phyloP scores from a whole-genome alignment of 2,329 filamentous ascomycete genomes.

The Claviceps sp. region DNA sequence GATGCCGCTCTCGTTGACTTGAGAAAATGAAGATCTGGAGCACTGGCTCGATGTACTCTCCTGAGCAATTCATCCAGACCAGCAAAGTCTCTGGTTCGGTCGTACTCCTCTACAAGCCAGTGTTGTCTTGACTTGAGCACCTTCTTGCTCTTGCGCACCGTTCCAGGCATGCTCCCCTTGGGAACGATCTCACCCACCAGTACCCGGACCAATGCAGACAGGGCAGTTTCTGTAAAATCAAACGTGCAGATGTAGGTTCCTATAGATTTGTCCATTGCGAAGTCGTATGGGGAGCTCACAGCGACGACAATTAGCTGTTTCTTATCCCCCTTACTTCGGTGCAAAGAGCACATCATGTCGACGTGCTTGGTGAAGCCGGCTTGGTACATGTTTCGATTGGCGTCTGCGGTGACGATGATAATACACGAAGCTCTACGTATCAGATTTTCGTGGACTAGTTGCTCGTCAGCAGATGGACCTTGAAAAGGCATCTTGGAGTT shows the following conservation, averaged over 20 bases:
- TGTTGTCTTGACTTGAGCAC: slow-evolving; percentile 80
- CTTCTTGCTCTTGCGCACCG: slow-evolving; percentile 76
- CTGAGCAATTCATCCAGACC: slow-evolving; percentile 65
- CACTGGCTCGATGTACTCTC: slow-evolving; percentile 51
- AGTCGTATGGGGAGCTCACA: slow-evolving; percentile 92
- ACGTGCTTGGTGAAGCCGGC: slow-evolving; percentile 93
- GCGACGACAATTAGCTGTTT: slow-evolving; percentile 85
- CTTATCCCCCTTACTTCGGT: slow-evolving; percentile 62
- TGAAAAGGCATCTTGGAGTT: neutral
- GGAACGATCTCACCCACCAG: slow-evolving; percentile 63
- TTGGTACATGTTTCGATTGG: slow-evolving; percentile 87
- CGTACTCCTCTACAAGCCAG: slow-evolving; percentile 87
- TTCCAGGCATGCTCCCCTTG: slow-evolving; percentile 51
- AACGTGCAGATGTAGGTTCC: slow-evolving; percentile 92
- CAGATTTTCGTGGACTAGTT: slow-evolving; percentile 69
- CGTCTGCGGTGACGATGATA: slow-evolving; percentile 84
- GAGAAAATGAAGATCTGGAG: slow-evolving; percentile 56
- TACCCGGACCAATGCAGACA: slow-evolving; percentile 71
- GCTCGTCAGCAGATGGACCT: slow-evolving; percentile 5
- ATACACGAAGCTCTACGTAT: slow-evolving; percentile 81
- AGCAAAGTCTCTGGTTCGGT: slow-evolving; percentile 59
- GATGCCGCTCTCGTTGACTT: slow-evolving; percentile 56
- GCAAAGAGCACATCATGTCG: slow-evolving; percentile 84
- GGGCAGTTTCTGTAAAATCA: slow-evolving; percentile 86
- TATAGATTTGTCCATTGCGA: slow-evolving; percentile 81